These are phyloP conservation scores for Boletus vermiculosoides DNA, from an alignment of 768 basidiomycete genomes.

Conservation along the genomic window DNA sequence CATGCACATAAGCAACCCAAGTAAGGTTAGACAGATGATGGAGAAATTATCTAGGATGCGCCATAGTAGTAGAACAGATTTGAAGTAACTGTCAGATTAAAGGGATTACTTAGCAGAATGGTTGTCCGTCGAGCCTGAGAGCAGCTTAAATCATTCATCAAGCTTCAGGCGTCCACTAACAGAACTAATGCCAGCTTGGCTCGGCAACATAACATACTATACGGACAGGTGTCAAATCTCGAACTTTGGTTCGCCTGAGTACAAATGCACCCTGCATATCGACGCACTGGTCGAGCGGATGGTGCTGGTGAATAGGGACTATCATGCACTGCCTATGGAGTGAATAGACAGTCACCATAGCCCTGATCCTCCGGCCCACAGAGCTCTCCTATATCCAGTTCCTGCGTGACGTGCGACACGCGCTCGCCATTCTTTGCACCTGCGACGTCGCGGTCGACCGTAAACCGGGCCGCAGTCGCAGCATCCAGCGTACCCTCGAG, in stretches of 20 bases:
- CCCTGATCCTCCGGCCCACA: slow-evolving; percentile 44
- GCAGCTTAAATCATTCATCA: neutral
- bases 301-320: too few relatives aligned
- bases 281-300: too few relatives aligned
- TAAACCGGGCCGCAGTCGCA: slow-evolving; percentile 56
- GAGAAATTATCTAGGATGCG: too few relatives aligned
- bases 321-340: too few relatives aligned
- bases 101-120: neutral
- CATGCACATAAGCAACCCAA: too few relatives aligned
- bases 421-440: slow-evolving; percentile 24
- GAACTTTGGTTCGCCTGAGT: too few relatives aligned
- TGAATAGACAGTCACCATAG: neutral
- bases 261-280: too few relatives aligned
- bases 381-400: slow-evolving; percentile 48
- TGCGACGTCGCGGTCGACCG: slow-evolving; percentile 47
- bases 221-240: too few relatives aligned
- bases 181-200: neutral
- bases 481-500: slow-evolving; percentile 63
- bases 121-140: neutral
- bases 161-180: neutral
- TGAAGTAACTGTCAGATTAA: too few relatives aligned
- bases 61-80: too few relatives aligned
- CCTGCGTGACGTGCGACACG: slow-evolving; percentile 19
- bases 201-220: too few relatives aligned
- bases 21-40: too few relatives aligned